Percentiles rank a stretch among this genome's conserved stretches.
Conservation (phyloP, 2,329 filamentous ascomycete genomes). For the Incumbomyces delicatus region DNA sequence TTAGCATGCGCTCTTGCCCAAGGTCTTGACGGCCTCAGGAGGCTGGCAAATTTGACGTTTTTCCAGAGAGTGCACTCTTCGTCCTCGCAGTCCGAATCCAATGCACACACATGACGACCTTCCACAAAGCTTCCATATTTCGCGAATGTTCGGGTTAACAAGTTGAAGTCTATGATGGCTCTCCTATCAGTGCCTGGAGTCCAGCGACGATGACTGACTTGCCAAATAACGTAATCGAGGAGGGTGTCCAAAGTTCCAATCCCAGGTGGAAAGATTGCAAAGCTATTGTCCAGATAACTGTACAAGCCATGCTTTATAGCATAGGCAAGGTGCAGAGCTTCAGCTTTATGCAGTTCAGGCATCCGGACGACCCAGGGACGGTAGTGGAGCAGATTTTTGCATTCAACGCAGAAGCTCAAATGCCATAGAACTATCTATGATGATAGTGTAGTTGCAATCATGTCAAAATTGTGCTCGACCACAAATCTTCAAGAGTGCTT, state of each 20-base stretch:
- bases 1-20: neutral
- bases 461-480: too few species aligned
- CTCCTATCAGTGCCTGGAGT: too few species aligned
- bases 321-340: neutral
- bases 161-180: neutral
- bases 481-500: too few species aligned
- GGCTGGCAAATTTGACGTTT: neutral
- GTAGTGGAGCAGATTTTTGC: too few species aligned
- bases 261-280: neutral
- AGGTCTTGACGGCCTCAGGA: neutral
- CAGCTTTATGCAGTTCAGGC: too few species aligned
- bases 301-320: neutral
- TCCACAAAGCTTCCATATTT: neutral
- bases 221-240: neutral
- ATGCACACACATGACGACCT: neutral
- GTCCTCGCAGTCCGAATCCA: neutral
- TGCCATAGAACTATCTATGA: too few species aligned
- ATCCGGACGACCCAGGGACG: too few species aligned
- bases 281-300: neutral
- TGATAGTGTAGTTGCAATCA: too few species aligned
- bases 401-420: too few species aligned
- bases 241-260: neutral
- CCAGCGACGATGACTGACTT: neutral
- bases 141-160: neutral
- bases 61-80: neutral